Conservation (phyloP, 2,329 filamentous ascomycete genomes). For the Exophiala calicioides region DNA sequence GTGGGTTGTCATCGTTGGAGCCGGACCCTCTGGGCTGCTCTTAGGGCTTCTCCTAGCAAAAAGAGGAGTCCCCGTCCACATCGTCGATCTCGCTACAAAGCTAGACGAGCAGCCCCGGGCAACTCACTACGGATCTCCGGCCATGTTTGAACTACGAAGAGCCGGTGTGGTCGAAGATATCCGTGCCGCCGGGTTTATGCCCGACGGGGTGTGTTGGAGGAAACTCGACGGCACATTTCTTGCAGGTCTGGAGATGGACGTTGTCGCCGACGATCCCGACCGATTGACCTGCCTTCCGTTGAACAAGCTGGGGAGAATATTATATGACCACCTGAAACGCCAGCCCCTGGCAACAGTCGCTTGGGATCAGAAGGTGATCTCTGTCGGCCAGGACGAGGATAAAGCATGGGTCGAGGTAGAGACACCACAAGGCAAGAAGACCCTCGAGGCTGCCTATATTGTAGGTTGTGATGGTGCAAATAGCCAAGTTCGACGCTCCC, state of each 20-base stretch:
- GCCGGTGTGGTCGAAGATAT: slow-evolving; percentile 60
- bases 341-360: slow-evolving; percentile 39
- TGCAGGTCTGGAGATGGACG: slow-evolving; percentile 34
- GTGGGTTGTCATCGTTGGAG: slow-evolving; percentile 36
- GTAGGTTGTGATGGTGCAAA: slow-evolving; percentile 43
- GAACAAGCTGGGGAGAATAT: slow-evolving; percentile 44
- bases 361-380: slow-evolving; percentile 47
- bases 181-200: slow-evolving; percentile 45
- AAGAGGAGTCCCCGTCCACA: slow-evolving; percentile 34
- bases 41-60: slow-evolving; percentile 36
- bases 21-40: slow-evolving; percentile 38
- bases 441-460: slow-evolving; percentile 38
- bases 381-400: slow-evolving; percentile 24
- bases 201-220: slow-evolving; percentile 48
- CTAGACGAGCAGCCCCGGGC: slow-evolving; percentile 64
- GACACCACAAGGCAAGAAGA: slow-evolving; percentile 19
- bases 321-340: slow-evolving; percentile 42
- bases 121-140: slow-evolving; percentile 63
- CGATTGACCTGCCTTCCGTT: slow-evolving; percentile 49
- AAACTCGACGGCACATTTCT: slow-evolving; percentile 42
- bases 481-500: slow-evolving; percentile 18
- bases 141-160: slow-evolving; percentile 58
- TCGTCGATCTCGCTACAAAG: slow-evolving; percentile 55
- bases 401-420: slow-evolving; percentile 24
- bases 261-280: slow-evolving; percentile 37